Conservation (phyloP, 306 rosid genomes). For the Cucumis melo region DNA sequence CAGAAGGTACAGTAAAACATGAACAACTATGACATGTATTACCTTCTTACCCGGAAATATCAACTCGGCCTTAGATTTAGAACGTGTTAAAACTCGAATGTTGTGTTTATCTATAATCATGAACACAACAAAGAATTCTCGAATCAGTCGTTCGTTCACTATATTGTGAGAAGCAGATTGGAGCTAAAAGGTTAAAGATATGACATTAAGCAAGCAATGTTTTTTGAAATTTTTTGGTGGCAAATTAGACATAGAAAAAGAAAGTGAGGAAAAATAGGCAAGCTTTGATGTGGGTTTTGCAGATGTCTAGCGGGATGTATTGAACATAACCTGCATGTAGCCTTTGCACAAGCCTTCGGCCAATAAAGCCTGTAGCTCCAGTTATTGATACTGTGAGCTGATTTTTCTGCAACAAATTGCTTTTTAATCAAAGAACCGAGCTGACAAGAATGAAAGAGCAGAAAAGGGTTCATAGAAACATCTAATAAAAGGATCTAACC, state of each 20-base stretch:
- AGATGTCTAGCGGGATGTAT: neutral
- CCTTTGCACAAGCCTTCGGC: conserved; percentile 82
- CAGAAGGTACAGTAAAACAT: neutral
- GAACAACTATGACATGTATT: conserved; percentile 20
- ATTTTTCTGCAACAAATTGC: conserved; percentile 34
- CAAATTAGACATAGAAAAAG: neutral
- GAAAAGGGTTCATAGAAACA: neutral
- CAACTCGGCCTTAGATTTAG: conserved; percentile 71
- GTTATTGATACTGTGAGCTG: conserved; percentile 70
- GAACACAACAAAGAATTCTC: conserved; percentile 5
- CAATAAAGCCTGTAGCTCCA: conserved; percentile 95
- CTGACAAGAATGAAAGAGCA: neutral
- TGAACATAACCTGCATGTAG: conserved; percentile 58
- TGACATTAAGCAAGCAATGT: neutral
- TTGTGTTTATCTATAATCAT: conserved; percentile 56
- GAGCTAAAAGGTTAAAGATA: neutral
- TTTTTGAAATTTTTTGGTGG: neutral
- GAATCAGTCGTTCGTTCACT: conserved; percentile 1
- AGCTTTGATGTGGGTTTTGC: neutral
- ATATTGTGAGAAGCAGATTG: neutral
- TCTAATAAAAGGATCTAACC: neutral
- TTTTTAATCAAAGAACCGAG: neutral
- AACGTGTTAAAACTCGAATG: conserved; percentile 76
- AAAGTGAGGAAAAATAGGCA: neutral
- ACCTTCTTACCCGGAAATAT: conserved; percentile 99